A percentile compares a stretch with the other conserved stretches of the same genome.
phyloP scores from a whole-genome alignment of 495 filamentous ascomycete species.

The Friedmanniomyces endolithicus region DNA sequence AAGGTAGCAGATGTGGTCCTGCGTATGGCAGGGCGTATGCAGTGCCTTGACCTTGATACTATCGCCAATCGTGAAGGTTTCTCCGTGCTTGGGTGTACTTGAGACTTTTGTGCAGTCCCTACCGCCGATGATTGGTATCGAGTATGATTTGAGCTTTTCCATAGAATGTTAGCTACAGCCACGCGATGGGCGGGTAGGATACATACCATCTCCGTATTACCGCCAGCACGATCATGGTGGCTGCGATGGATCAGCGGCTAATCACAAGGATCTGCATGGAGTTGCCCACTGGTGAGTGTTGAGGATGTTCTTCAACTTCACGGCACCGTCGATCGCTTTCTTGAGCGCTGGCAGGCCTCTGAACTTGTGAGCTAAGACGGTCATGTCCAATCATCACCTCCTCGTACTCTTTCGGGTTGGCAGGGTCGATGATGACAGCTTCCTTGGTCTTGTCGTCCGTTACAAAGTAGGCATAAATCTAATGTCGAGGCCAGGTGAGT shows the following conservation, averaged over 20 bases:
- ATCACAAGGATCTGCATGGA: neutral
- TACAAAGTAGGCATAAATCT: slow-evolving; percentile 46
- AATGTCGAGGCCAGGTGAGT: too few relatives aligned
- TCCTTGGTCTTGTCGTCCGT: slow-evolving; percentile 79
- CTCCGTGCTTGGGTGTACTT: slow-evolving; percentile 56
- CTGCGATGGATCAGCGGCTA: slow-evolving; percentile 34
- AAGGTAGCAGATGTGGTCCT: slow-evolving; percentile 90
- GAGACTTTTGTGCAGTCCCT: slow-evolving; percentile 73
- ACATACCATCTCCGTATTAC: slow-evolving; percentile 63
- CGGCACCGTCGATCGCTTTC: slow-evolving; percentile 53
- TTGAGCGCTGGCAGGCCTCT: slow-evolving; percentile 76
- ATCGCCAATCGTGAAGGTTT: slow-evolving; percentile 71
- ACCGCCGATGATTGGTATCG: slow-evolving; percentile 70
- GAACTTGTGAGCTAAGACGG: neutral
- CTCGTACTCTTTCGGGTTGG: slow-evolving; percentile 77
- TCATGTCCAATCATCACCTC: too few relatives aligned
- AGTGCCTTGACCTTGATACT: slow-evolving; percentile 73
- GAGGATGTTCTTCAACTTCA: slow-evolving; percentile 77
- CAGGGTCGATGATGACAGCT: slow-evolving; percentile 92
- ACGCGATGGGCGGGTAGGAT: too few relatives aligned
- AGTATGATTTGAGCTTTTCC: slow-evolving; percentile 51
- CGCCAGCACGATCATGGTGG: slow-evolving; percentile 90
- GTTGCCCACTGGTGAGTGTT: slow-evolving; percentile 86
- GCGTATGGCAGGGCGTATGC: slow-evolving; percentile 94
- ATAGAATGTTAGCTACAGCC: too few relatives aligned